Evolutionary conservation across 1,284 basidiomycete genomes (phyloP).

Genomic region (Moesziomyces antarcticus): DNA sequence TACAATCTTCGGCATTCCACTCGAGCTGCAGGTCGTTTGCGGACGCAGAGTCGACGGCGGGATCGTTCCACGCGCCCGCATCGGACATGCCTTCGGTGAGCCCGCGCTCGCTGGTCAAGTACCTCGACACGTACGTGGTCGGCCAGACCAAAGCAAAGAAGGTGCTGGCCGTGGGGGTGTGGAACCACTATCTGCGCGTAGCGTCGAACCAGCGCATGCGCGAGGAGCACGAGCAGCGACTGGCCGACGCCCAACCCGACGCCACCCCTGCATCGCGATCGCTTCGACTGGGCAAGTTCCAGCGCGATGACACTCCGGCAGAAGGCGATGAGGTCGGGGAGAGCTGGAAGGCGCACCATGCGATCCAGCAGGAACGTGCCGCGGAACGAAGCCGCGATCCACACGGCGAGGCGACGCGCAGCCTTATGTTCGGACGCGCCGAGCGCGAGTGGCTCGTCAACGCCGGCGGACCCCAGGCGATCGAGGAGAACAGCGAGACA

Average conservation of each 20-base stretch:
- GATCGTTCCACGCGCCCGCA: slow-evolving; percentile 16
- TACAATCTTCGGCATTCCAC: no score
- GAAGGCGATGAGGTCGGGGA: slow-evolving; percentile 1
- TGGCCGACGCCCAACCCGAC: neutral
- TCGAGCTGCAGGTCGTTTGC: no score
- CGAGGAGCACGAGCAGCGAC: slow-evolving; percentile 21
- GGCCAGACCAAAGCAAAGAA: slow-evolving; percentile 93
- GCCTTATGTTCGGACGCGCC: slow-evolving; percentile 36
- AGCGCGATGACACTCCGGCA: neutral
- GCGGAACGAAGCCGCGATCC: slow-evolving; percentile 28
- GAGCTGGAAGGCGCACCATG: slow-evolving; percentile 1
- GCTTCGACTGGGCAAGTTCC: slow-evolving; percentile 15
- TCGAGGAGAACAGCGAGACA: neutral
- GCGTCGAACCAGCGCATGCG: slow-evolving; percentile 29
- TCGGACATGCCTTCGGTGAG: slow-evolving; percentile 25
- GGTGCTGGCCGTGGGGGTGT: slow-evolving; percentile 81
- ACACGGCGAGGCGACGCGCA: slow-evolving; percentile 30
- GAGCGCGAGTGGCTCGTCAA: slow-evolving; percentile 49
- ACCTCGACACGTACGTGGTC: slow-evolving; percentile 88
- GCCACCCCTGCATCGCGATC: slow-evolving; percentile 1
- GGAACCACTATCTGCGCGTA: slow-evolving; percentile 39
- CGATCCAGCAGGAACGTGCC: slow-evolving; percentile 11
- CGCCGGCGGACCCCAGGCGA: slow-evolving; percentile 15
- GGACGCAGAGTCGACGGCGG: slow-evolving; percentile 1
- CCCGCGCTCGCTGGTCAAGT: slow-evolving; percentile 77